Evolutionary conservation across 83 land plant species (phyloP).

Genomic region (Picea abies): DNA sequence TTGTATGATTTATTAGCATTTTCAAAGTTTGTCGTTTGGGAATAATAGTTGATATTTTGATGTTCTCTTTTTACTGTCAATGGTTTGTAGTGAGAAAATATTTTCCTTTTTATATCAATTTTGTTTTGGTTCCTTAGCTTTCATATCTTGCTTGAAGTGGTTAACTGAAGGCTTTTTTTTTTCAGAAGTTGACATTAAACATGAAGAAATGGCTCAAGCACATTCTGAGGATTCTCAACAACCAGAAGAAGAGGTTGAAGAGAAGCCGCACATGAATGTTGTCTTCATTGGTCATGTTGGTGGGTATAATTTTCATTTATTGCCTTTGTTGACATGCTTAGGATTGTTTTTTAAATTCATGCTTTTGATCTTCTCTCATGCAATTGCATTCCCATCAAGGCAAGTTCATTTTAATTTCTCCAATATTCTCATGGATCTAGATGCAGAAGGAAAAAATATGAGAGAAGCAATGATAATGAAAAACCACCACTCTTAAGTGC

Average conservation of each 20-base stretch:
- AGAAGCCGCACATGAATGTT: slow-evolving; percentile 81
- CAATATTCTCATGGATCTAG: too few relatives aligned
- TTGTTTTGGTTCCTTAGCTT: neutral
- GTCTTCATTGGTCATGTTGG: slow-evolving; percentile 99
- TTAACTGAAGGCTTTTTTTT: neutral
- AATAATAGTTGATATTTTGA: slow-evolving; percentile 36
- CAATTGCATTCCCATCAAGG: too few relatives aligned
- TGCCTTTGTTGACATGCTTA: neutral
- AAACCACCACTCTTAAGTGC: too few relatives aligned
- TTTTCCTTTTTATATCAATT: neutral
- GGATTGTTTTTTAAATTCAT: neutral
- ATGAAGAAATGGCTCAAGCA: slow-evolving; percentile 22
- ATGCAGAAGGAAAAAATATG: too few relatives aligned
- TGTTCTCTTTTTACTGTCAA: neutral
- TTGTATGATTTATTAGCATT: neutral
- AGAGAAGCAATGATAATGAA: too few relatives aligned
- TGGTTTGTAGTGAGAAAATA: neutral
- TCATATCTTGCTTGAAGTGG: neutral
- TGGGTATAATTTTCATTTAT: slow-evolving; percentile 28
- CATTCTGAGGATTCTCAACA: slow-evolving; percentile 29
- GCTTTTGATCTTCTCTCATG: neutral
- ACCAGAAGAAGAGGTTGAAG: slow-evolving; percentile 33
- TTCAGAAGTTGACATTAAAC: slow-evolving; percentile 22
- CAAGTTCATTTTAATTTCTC: too few relatives aligned
- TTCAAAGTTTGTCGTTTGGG: slow-evolving; percentile 5